Base-by-base conservation (phyloP, 106 monocot genomes). In the Vanilla planifolia region DNA sequence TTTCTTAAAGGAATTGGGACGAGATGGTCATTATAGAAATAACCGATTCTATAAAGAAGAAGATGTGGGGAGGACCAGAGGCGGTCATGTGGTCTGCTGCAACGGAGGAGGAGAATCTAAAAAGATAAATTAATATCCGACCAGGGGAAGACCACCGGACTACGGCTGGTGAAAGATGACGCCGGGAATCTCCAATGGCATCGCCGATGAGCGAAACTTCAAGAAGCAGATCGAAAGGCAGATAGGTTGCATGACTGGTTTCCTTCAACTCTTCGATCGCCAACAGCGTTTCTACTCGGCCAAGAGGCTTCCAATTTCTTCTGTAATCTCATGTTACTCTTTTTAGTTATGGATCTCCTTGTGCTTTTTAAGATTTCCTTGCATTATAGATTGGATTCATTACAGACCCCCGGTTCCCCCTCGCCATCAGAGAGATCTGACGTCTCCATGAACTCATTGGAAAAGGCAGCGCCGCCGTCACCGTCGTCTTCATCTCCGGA, bases 171-270 rank as follows among this genome's bases (percentile, higher is more conserved):
- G 14, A 29, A 36, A 63, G 16, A 76, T 76, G 77, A 45, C 65
- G 19, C 60, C 69, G 8, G 68, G 57, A 21, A 67, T 57, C 21
- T 44, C 21, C 15, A 10, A 42, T 4, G 32, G 11, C 1, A 32
- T 57, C 22, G 6, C 46, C 5, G 67, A 61, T 41, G 71, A 67
- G 33, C 29, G 67, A 9, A 70, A 72, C 17, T 64, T 71, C 13
- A 83, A 78, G 77, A 63, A 51, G 40, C 64, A 72, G 17, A 33
- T 85, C 2, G 77, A 80, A 65, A 71, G 67, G 77, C 96, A 88
- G 55, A 82, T 98, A 77, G 96, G 96, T 1, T 98, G 96, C 74
- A 92, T 98, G 91, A 66, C 91, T 3, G 84, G 91, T 19, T 91
- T 98, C 63, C 67, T 91, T 41, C 91, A 91, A 66, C 59, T 98